phyloP scores from a whole-genome alignment of 495 filamentous ascomycete species.

The Rhypophila decipiens region DNA sequence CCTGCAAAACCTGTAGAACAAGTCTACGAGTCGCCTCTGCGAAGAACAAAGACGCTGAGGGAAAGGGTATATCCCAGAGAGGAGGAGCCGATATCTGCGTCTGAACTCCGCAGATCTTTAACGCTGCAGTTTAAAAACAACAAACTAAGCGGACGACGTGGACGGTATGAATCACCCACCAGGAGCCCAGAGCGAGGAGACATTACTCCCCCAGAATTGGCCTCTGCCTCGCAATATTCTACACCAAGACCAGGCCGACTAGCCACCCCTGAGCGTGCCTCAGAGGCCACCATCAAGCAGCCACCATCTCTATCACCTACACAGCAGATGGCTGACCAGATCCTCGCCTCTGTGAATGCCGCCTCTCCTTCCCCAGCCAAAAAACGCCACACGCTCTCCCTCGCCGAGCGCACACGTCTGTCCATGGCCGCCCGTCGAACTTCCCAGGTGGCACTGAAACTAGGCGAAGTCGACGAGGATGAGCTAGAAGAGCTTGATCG shows the following conservation, averaged over 20 bases:
- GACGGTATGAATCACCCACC: conserved; percentile 1
- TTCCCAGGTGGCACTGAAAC: conserved; percentile 23
- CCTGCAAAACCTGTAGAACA: conserved; percentile 11
- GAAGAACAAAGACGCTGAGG: conserved; percentile 13
- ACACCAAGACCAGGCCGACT: not conserved
- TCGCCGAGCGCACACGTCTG: conserved; percentile 46
- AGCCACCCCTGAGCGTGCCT: conserved; percentile 1
- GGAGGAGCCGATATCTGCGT: conserved; percentile 5
- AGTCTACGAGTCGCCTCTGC: conserved; percentile 12
- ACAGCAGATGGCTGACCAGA: conserved; percentile 45
- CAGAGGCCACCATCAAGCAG: too few species aligned
- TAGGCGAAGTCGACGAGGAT: conserved; percentile 17
- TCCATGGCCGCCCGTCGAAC: conserved; percentile 38
- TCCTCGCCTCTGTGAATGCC: conserved; percentile 49
- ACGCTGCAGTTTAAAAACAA: conserved; percentile 12
- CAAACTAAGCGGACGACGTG: not conserved
- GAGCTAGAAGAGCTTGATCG: conserved; percentile 17
- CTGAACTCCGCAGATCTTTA: conserved; percentile 13
- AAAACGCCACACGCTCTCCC: conserved; percentile 46
- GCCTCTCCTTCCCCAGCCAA: conserved; percentile 49
- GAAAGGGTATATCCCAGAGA: conserved; percentile 4
- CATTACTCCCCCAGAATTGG: conserved; percentile 8
- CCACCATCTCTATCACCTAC: conserved; percentile 30
- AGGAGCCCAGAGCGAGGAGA: conserved; percentile 6
- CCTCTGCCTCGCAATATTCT: not conserved